Percentiles rank a stretch among this genome's conserved stretches.
Conservation (phyloP, 805 yeast species). For the Brettanomyces sp. region DNA sequence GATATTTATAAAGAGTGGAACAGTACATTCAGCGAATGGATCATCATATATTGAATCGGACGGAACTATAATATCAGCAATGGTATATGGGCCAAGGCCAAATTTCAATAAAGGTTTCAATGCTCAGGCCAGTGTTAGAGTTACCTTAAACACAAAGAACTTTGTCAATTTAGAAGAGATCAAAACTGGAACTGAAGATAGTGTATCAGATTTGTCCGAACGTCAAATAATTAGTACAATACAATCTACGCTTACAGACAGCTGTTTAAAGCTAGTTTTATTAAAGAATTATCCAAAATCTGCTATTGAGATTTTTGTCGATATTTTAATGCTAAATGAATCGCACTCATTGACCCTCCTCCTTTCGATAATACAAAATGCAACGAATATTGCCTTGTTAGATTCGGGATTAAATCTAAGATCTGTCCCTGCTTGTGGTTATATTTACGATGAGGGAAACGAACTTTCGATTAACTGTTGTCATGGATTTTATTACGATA, state of each 20-base stretch:
- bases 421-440: conserved; percentile 66
- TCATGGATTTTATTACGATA: conserved; percentile 8
- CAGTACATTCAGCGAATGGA: conserved; percentile 68
- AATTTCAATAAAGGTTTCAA: conserved; percentile 24
- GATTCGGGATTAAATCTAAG: conserved; percentile 78
- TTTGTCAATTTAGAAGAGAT: conserved; percentile 1
- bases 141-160: conserved; percentile 25
- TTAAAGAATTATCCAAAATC: conserved; percentile 82
- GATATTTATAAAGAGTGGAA: conserved; percentile 54
- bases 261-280: conserved; percentile 32
- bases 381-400: conserved; percentile 64
- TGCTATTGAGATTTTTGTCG: conserved; percentile 68
- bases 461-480: conserved; percentile 29
- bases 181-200: not conserved
- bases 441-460: conserved; percentile 6
- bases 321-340: conserved; percentile 44
- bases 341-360: conserved; percentile 25
- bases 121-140: conserved; percentile 23
- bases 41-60: conserved; percentile 71
- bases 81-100: conserved; percentile 88
- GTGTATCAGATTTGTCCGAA: not conserved
- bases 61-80: conserved; percentile 50
- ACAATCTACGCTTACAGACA: conserved; percentile 29
- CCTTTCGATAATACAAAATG: conserved; percentile 41
- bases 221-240: conserved; percentile 19